These are phyloP conservation scores for Tagetes patula DNA, from an alignment of 129 eudicot genomes.

Conservation along the genomic window DNA sequence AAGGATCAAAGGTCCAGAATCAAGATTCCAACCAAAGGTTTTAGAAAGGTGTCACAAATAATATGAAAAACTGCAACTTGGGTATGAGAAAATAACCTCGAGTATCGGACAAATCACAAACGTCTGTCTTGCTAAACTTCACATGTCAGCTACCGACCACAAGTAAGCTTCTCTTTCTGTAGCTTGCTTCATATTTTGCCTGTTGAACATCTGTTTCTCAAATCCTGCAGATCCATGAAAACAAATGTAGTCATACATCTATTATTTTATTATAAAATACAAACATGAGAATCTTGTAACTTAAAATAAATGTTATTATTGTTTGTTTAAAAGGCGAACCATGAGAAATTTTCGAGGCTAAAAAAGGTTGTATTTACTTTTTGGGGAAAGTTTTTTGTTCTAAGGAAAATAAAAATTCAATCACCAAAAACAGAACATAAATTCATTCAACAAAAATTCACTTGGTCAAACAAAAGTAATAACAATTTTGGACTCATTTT, in stretches of 20 bases:
- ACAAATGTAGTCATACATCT: neutral
- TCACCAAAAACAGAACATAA: neutral
- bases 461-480: neutral
- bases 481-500: neutral
- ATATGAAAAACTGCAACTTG: neutral
- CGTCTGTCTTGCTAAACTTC: conserved; percentile 20
- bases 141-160: conserved; percentile 95
- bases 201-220: conserved; percentile 72
- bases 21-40: neutral
- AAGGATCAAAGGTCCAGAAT: neutral
- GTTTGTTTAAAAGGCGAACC: neutral
- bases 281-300: neutral
- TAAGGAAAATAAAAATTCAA: neutral
- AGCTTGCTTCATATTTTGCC: conserved; percentile 77
- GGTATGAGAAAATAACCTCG: neutral
- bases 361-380: neutral
- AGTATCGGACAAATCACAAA: neutral
- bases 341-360: neutral
- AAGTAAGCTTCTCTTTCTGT: conserved; percentile 81
- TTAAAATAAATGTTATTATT: neutral
- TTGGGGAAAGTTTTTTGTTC: neutral
- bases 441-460: neutral
- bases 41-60: neutral
- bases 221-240: conserved; percentile 44
- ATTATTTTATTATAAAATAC: neutral